phyloP scores from a whole-genome alignment of 176 grass and related monocot genomes.

The Cocos nucifera region DNA sequence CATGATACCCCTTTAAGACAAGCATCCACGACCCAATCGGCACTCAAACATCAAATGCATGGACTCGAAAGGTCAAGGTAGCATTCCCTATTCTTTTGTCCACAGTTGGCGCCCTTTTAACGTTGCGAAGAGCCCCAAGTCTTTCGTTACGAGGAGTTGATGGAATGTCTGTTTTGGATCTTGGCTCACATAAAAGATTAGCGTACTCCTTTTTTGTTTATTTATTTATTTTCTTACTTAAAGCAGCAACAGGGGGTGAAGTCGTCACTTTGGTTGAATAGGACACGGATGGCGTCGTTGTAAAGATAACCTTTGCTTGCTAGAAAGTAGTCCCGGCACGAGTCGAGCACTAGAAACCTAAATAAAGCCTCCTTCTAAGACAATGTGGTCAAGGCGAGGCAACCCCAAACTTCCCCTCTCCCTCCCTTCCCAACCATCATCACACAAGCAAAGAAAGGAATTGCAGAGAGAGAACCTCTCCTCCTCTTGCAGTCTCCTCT shows the following conservation, averaged over 20 bases:
- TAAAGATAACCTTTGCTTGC: slow-evolving; percentile 40
- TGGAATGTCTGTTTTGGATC: neutral
- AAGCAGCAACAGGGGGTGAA: neutral
- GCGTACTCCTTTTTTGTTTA: neutral
- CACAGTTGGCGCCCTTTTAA: slow-evolving; percentile 9
- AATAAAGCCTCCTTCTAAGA: slow-evolving; percentile 3
- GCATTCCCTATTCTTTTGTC: slow-evolving; percentile 23
- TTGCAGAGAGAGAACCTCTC: slow-evolving; percentile 14
- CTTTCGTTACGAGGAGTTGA: neutral
- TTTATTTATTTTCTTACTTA: neutral
- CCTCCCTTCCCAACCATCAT: slow-evolving; percentile 28
- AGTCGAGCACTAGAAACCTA: slow-evolving; percentile 12
- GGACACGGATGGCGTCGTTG: slow-evolving; percentile 49
- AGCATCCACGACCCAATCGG: too few species aligned
- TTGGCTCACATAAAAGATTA: too few species aligned
- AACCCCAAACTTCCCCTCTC: slow-evolving; percentile 3
- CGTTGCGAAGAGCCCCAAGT: neutral
- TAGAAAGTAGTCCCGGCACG: slow-evolving; percentile 26
- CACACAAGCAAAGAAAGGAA: slow-evolving; percentile 97
- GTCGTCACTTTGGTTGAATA: neutral
- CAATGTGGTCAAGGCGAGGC: slow-evolving; percentile 7
- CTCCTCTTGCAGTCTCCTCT: neutral
- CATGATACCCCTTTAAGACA: too few species aligned
- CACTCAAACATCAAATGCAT: too few species aligned
- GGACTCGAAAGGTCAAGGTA: neutral